Evolutionary conservation across 2,329 filamentous ascomycete genomes (phyloP).

Genomic region (Beauveria medogensis): DNA sequence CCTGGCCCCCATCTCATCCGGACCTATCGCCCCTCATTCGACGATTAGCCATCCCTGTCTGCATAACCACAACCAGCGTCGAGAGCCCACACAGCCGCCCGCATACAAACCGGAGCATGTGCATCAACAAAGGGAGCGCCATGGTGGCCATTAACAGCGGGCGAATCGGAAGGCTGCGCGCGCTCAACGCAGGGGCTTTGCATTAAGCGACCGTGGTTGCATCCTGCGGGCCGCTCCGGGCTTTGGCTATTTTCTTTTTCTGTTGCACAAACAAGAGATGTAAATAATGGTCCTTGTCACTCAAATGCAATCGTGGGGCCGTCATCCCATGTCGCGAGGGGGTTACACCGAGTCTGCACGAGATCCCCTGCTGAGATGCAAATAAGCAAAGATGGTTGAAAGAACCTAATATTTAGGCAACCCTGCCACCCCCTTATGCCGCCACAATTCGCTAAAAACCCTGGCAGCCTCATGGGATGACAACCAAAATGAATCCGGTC

Average conservation of each 20-base stretch:
- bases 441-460: background rate
- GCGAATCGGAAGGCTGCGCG: background rate
- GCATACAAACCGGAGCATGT: background rate
- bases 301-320: background rate
- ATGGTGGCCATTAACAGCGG: background rate
- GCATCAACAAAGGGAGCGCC: background rate
- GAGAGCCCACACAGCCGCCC: background rate
- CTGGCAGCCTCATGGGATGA: background rate
- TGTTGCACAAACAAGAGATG: background rate
- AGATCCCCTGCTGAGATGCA: background rate
- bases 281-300: background rate
- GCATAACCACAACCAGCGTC: background rate
- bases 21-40: background rate
- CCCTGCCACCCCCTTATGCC: conserved; percentile 1
- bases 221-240: background rate
- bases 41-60: background rate
- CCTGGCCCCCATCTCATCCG: background rate
- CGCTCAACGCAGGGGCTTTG: background rate
- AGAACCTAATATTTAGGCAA: too few relatives aligned
- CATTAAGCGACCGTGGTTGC: background rate
- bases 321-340: background rate
- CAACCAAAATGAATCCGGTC: background rate
- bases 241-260: background rate
- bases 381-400: too few relatives aligned
- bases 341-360: background rate